Base-by-base conservation (phyloP, 192 early-diverging fungal genomes). In the Rhizophagus sp. region DNA sequence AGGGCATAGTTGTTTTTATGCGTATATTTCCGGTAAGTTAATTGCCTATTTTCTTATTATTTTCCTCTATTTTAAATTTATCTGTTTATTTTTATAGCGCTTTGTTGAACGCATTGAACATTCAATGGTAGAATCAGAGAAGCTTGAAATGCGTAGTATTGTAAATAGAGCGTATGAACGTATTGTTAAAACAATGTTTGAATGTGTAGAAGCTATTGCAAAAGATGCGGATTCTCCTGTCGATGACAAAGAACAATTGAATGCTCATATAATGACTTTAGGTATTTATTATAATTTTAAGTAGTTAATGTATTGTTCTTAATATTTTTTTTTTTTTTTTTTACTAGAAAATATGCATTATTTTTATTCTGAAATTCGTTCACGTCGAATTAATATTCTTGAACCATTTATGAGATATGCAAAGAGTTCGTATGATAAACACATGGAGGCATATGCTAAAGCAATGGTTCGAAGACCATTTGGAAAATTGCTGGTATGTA, bases 271-370 rank as follows among this genome's bases (percentile, higher is more conserved):
- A 39, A 84, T 96, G 80, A 90, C 88, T 41, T 84, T 97, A 75
- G 92, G 91, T 91, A 84, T 77, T 22, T 11, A 39, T 3, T 41
- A 22, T 22, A n/a, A 39, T 24, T 0, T n/a, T 44, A 22, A 22
- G 2, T 22, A 0, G 13, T 27, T 64, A 66, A 22, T 70, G 22
- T 12, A 68, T 87, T 49, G 68, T 62, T 47, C 30, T 30, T 30
- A 30, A 1, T 84, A 27, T 52, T n/a, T 24, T 36, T 71, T 30
- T n/a, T 71, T 49, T 39, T 44, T 44, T 75, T 27, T 33, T 79
- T 70, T 72, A 39, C 76, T 85, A 91, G 97, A 98, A 83, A 99
- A 99, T 81, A 96, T 97, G 96, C 96, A 97, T 85, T 92, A 96
- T 75, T 95, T 98, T 80, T 90, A 95, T 69, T 89, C 90, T 1